Conservation (phyloP, 2,329 filamentous ascomycete species). For the Talaromyces rugulosus region DNA sequence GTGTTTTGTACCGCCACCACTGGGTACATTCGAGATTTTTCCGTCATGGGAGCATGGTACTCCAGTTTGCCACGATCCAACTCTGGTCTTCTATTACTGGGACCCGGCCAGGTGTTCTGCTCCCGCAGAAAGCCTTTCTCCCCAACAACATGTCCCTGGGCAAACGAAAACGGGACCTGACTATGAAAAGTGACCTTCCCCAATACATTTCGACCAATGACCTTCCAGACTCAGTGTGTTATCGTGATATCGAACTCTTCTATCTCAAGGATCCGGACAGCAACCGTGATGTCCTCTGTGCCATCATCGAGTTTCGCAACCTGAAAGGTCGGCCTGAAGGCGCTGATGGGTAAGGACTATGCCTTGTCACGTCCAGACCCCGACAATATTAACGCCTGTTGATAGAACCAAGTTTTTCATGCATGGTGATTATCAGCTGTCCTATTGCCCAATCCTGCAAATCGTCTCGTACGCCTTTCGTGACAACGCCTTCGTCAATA, state of each 20-base stretch:
- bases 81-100: slow-evolving; percentile 23
- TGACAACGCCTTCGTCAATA: slow-evolving; percentile 22
- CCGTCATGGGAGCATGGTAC: slow-evolving; percentile 19
- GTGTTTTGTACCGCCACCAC: slow-evolving; percentile 20
- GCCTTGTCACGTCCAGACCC: neutral
- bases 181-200: slow-evolving; percentile 21
- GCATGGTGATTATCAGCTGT: slow-evolving; percentile 24
- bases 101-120: slow-evolving; percentile 19
- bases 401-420: slow-evolving; percentile 27
- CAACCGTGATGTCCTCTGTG: slow-evolving; percentile 22
- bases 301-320: slow-evolving; percentile 24
- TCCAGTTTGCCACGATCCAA: slow-evolving; percentile 19
- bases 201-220: slow-evolving; percentile 17
- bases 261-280: slow-evolving; percentile 19
- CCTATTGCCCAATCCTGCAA: slow-evolving; percentile 23
- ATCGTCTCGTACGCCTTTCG: slow-evolving; percentile 23
- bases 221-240: slow-evolving; percentile 21
- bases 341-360: slow-evolving; percentile 21
- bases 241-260: slow-evolving; percentile 24
- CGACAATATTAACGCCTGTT: neutral
- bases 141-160: slow-evolving; percentile 9
- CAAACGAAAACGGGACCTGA: slow-evolving; percentile 14
- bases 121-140: slow-evolving; percentile 17
- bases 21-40: slow-evolving; percentile 23
- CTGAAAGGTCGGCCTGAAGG: slow-evolving; percentile 23